Percentiles rank a stretch among this genome's conserved stretches.
These are phyloP conservation scores for Chlamydomonas eustigma DNA, from an alignment of 139 green algal species.

Conservation along the genomic window DNA sequence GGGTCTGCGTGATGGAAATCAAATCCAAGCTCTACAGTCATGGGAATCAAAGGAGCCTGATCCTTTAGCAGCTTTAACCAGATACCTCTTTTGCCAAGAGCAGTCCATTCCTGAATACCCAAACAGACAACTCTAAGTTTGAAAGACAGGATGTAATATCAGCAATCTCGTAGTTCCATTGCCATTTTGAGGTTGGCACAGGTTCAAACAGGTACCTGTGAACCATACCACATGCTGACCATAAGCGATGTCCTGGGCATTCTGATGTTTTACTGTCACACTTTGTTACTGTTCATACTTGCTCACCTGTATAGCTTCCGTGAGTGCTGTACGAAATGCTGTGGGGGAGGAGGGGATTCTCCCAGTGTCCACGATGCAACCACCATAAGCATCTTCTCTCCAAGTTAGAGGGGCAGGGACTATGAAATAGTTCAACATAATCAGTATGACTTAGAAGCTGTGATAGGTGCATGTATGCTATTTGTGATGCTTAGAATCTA, in stretches of 20 bases:
- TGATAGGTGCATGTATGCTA: no score
- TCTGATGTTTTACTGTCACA: background rate
- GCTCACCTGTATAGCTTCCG: background rate
- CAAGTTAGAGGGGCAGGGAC: no score
- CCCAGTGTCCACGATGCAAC: background rate
- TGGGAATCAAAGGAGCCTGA: background rate
- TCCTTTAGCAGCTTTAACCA: constrained; percentile 3
- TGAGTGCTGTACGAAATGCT: background rate
- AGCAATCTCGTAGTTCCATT: no score
- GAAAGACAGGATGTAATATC: no score
- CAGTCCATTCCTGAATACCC: background rate
- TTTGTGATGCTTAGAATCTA: no score
- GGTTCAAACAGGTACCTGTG: no score
- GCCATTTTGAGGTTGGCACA: no score
- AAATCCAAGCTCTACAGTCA: background rate
- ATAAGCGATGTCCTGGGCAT: constrained; percentile 1
- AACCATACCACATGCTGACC: no score
- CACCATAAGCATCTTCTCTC: background rate
- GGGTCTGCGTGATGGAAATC: constrained; percentile 10
- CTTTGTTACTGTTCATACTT: background rate
- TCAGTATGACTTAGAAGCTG: no score
- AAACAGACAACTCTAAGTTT: no score
- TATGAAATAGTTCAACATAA: no score
- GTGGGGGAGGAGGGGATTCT: background rate
- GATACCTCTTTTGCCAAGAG: background rate